These are phyloP conservation scores for Agarophyton chilense DNA, from an alignment of 23 red algal species.

Conservation along the genomic window DNA sequence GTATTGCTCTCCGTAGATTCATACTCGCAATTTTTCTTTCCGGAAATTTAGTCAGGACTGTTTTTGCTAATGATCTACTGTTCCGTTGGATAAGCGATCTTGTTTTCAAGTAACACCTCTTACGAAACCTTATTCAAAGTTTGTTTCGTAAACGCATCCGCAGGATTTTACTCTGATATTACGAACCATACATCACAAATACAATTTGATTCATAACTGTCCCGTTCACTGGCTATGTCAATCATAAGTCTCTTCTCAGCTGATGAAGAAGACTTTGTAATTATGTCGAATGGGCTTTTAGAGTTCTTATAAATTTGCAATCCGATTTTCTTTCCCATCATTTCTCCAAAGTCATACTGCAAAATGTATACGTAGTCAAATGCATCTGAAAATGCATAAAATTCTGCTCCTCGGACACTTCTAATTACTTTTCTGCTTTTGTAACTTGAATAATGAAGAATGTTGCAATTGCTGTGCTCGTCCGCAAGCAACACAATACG, in stretches of 20 bases:
- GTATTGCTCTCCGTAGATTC: no score
- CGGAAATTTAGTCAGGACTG: no score
- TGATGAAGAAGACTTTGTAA: neutral
- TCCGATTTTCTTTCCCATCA: neutral
- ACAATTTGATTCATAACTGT: neutral
- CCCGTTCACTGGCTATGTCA: neutral
- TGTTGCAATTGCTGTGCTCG: neutral
- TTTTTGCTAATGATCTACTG: neutral
- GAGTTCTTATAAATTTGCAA: neutral
- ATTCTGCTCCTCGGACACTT: slow-evolving; percentile 1
- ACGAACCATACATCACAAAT: neutral
- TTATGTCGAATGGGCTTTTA: neutral
- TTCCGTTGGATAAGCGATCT: neutral
- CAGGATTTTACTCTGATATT: neutral
- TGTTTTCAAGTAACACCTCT: neutral
- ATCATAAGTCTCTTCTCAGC: neutral
- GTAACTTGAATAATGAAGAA: neutral
- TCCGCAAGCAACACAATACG: neutral
- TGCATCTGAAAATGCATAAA: slow-evolving; percentile 2
- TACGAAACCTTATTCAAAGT: neutral
- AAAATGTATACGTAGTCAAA: neutral
- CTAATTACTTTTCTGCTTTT: neutral
- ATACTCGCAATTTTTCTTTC: no score
- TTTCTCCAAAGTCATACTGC: neutral
- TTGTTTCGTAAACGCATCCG: neutral